These are phyloP conservation scores for Discostella stelligera DNA, from an alignment of 352 stramenopile species.

Conservation along the genomic window DNA sequence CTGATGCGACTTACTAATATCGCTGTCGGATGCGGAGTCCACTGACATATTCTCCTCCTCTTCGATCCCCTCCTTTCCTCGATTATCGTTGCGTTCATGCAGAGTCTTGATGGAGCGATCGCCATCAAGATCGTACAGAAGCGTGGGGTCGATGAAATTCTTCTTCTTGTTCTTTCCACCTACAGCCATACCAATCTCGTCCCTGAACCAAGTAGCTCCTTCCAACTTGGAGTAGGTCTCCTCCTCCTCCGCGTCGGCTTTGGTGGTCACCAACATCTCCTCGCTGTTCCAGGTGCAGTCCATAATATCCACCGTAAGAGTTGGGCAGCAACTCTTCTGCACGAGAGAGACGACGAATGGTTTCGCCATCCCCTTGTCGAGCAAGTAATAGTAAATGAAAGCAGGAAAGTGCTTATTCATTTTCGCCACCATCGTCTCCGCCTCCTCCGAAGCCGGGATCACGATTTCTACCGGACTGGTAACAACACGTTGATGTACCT, in stretches of 20 bases:
- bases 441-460: background rate
- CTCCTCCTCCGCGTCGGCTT: background rate
- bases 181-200: background rate
- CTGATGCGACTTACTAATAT: background rate
- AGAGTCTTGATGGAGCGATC: background rate
- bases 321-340: background rate
- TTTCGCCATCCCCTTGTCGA: background rate
- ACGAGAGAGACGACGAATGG: background rate
- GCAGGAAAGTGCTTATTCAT: conserved; percentile 13
- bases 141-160: background rate
- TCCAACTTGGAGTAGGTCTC: background rate
- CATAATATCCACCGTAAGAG: background rate
- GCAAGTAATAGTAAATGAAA: background rate
- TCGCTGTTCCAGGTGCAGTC: background rate
- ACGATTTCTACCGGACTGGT: background rate
- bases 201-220: background rate
- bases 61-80: background rate
- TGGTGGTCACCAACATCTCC: background rate
- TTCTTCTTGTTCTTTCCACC: background rate
- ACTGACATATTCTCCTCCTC: too few relatives aligned
- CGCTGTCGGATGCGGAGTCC: background rate
- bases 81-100: background rate
- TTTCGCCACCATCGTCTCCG: conserved; percentile 10
- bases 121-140: background rate
- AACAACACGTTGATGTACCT: conserved; percentile 11